Evolutionary conservation across 495 filamentous ascomycete genomes (phyloP).

Genomic region (Glonium stellatum): DNA sequence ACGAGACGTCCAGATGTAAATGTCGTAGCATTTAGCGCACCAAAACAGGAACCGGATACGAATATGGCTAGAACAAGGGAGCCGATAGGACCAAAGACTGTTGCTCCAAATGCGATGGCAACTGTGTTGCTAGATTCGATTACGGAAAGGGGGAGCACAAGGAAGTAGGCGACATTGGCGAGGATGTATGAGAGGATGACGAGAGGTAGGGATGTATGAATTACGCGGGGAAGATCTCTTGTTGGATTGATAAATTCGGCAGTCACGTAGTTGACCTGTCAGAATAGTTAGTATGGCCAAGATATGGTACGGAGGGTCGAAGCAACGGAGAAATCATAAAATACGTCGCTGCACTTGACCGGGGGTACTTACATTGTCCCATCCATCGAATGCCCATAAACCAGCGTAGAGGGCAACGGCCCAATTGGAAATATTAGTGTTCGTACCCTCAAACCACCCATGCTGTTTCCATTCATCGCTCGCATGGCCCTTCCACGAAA

Average conservation of each 20-base stretch:
- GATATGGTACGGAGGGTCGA: not conserved
- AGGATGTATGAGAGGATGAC: slow-evolving; percentile 87
- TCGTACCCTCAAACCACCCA: slow-evolving; percentile 86
- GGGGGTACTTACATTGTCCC: slow-evolving; percentile 77
- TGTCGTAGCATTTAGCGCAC: slow-evolving; percentile 87
- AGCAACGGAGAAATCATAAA: not conserved
- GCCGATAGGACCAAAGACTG: slow-evolving; percentile 80
- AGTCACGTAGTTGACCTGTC: slow-evolving; percentile 89
- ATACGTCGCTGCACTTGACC: not conserved
- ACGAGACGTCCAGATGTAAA: slow-evolving; percentile 89
- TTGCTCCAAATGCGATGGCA: slow-evolving; percentile 84
- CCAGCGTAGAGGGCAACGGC: slow-evolving; percentile 92
- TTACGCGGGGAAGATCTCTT: slow-evolving; percentile 86
- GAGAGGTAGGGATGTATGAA: slow-evolving; percentile 93
- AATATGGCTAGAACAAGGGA: slow-evolving; percentile 81
- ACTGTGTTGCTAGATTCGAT: slow-evolving; percentile 87
- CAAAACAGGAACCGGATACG: slow-evolving; percentile 76
- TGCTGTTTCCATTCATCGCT: slow-evolving; percentile 80
- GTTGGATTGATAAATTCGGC: slow-evolving; percentile 90
- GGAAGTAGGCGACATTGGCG: slow-evolving; percentile 87
- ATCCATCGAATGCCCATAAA: slow-evolving; percentile 96
- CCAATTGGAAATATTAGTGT: slow-evolving; percentile 69
- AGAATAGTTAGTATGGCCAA: not conserved
- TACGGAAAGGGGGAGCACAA: slow-evolving; percentile 74
- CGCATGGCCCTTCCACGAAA: slow-evolving; percentile 64